A percentile compares a stretch with the other conserved stretches of the same genome.
Evolutionary conservation across 2,329 filamentous ascomycete genomes (phyloP).

Genomic region (Botrytis fabae): DNA sequence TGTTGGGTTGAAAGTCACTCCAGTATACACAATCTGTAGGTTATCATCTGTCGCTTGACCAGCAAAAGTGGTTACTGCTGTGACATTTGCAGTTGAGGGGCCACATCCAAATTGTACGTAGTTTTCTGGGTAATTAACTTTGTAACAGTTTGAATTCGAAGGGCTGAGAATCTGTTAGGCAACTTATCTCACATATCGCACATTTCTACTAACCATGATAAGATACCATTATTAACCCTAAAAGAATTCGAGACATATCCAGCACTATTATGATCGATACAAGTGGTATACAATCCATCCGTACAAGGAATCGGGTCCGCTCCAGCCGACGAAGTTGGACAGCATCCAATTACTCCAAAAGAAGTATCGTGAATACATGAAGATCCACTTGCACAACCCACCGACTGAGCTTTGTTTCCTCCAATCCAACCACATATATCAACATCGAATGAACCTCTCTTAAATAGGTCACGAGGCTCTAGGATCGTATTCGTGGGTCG

Average conservation of each 20-base stretch:
- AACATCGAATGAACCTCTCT: conserved; percentile 32
- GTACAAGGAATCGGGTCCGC: conserved; percentile 34
- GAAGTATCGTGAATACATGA: conserved; percentile 38
- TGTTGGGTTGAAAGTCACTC: conserved; percentile 31
- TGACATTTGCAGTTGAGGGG: conserved; percentile 30
- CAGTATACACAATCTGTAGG: conserved; percentile 37
- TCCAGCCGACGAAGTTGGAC: conserved; percentile 31
- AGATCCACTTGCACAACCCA: conserved; percentile 34
- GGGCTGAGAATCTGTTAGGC: conserved; percentile 32
- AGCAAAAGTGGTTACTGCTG: conserved; percentile 34
- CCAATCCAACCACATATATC: conserved; percentile 40
- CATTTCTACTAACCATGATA: conserved; percentile 35
- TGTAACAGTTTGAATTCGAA: conserved; percentile 33
- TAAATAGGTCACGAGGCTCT: conserved; percentile 33
- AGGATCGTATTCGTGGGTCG: conserved; percentile 33
- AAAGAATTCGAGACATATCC: conserved; percentile 32
- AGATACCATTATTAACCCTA: conserved; percentile 36
- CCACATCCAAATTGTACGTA: conserved; percentile 39
- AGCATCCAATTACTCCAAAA: conserved; percentile 37
- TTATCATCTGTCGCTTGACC: conserved; percentile 35
- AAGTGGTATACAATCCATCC: conserved; percentile 38
- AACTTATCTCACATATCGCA: neutral
- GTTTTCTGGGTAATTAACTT: conserved; percentile 35
- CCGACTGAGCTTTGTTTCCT: conserved; percentile 30
- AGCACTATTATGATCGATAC: conserved; percentile 35